These are phyloP conservation scores for Penicillium sp. DNA, from an alignment of 2,329 filamentous ascomycete species.

Conservation along the genomic window DNA sequence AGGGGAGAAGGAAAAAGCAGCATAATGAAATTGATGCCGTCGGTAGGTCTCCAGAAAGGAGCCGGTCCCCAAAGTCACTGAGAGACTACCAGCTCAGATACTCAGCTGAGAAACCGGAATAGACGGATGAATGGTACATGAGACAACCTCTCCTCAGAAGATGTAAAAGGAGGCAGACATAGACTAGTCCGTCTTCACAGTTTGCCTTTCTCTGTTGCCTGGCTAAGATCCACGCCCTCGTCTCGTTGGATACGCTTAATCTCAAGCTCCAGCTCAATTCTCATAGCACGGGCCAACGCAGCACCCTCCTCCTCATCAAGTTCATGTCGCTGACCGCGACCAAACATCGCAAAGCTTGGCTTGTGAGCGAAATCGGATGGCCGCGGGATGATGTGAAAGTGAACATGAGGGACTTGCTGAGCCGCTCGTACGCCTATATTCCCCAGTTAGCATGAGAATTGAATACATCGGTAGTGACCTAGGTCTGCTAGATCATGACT, in stretches of 20 bases:
- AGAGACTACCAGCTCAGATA: background rate
- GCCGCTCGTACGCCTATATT: constrained; percentile 71
- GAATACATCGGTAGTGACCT: background rate
- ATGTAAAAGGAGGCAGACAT: background rate
- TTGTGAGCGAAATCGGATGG: constrained; percentile 50
- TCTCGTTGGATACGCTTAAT: constrained; percentile 36
- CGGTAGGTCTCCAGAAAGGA: background rate
- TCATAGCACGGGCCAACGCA: constrained; percentile 38
- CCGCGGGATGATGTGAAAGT: constrained; percentile 91
- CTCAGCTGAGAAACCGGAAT: background rate
- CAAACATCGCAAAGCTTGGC: constrained; percentile 48
- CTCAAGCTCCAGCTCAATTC: constrained; percentile 41
- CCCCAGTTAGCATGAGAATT: constrained; percentile 6
- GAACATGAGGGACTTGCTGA: constrained; percentile 89
- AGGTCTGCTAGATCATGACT: background rate
- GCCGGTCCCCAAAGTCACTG: background rate
- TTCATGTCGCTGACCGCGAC: constrained; percentile 49
- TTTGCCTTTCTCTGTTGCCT: constrained; percentile 20
- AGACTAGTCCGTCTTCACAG: constrained; percentile 15
- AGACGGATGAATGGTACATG: background rate
- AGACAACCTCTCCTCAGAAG: background rate
- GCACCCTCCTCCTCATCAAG: constrained; percentile 50
- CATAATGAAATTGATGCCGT: background rate
- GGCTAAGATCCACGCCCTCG: constrained; percentile 40
- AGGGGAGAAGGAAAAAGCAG: background rate